Evolutionary conservation across 768 basidiomycete genomes (phyloP), one percentile per base, ranked within the genome.

Genomic region (Xerocomus brunneocitrinus): DNA sequence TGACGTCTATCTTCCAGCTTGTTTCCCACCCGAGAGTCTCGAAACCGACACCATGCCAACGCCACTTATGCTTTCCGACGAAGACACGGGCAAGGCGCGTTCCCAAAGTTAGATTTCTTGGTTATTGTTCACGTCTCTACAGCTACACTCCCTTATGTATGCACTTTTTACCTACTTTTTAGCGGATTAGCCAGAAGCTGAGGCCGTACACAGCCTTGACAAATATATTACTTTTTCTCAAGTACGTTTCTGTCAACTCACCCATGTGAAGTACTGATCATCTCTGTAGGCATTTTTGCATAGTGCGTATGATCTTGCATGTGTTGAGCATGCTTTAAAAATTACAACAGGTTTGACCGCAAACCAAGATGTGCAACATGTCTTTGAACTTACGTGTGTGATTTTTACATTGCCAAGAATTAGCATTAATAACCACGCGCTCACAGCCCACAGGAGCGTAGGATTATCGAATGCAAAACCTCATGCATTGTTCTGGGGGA

Each of bases 401-500:
- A 27, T 19, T 19, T 19, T 43, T 31, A 25, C 28, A 7, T 50
- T 32, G 12, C 19, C 16, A 24, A 36, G 5, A 71, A 64, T 67
- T 62, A 8, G 7, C 10, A 24, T 19, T 57, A 19, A 52, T n/a
- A 19, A 19, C 19, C 3, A 31, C 47, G 22, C 0, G 7, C 16
- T 4, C 39, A 64, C 45, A 77, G 75, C 4, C 59, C 76, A 0
- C 70, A 75, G 41, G 83, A 87, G 60, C 75, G 76, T 58, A 71
- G 68, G 57, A 83, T 87, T 12, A 77, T 85, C 16, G 79, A 85
- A 42, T 78, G 85, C 58, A 71, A 70, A 0, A 70, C 76, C 4
- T 85, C 85, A 0, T 86, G 82, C 55, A 85, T 81, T 63, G 83
- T 87, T 27, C 65, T 86, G 9, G 85, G 87, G 0, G 73, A 87